Evolutionary conservation across 202 grass and related monocot genomes (phyloP).

Genomic region (Brachypodium distachyon): DNA sequence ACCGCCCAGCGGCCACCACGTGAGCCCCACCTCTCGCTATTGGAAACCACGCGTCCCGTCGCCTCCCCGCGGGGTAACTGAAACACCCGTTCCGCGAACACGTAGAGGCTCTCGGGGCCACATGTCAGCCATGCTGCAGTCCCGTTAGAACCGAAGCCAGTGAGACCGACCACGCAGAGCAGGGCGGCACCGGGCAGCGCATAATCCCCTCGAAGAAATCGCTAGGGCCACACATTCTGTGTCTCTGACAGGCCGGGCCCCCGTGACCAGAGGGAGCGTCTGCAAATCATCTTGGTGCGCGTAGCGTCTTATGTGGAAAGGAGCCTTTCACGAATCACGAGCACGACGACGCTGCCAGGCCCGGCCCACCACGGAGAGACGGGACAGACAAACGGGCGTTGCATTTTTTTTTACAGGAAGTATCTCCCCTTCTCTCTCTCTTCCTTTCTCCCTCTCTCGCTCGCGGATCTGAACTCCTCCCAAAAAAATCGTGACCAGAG

Average conservation of each 20-base stretch:
- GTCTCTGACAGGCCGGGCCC: neutral
- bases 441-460: neutral
- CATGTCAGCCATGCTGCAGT: neutral
- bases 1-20: neutral
- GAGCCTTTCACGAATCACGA: slow-evolving; percentile 20
- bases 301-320: neutral
- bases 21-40: neutral
- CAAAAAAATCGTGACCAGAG: slow-evolving; percentile 33
- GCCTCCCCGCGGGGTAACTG: neutral
- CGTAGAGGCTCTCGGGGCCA: neutral
- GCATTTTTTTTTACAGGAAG: slow-evolving; percentile 11
- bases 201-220: neutral
- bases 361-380: slow-evolving; percentile 30
- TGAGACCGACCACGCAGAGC: neutral
- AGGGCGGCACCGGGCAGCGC: slow-evolving; percentile 8
- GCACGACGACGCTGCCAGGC: slow-evolving; percentile 21
- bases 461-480: slow-evolving; percentile 41
- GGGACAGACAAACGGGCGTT: slow-evolving; percentile 31
- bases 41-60: neutral
- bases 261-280: fast-evolving
- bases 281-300: neutral
- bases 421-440: slow-evolving; percentile 13
- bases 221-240: neutral
- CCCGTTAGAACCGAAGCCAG: neutral
- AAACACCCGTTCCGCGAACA: neutral